Conservation (phyloP, 2,329 filamentous ascomycete genomes). For the Aspergillus amoenus region DNA sequence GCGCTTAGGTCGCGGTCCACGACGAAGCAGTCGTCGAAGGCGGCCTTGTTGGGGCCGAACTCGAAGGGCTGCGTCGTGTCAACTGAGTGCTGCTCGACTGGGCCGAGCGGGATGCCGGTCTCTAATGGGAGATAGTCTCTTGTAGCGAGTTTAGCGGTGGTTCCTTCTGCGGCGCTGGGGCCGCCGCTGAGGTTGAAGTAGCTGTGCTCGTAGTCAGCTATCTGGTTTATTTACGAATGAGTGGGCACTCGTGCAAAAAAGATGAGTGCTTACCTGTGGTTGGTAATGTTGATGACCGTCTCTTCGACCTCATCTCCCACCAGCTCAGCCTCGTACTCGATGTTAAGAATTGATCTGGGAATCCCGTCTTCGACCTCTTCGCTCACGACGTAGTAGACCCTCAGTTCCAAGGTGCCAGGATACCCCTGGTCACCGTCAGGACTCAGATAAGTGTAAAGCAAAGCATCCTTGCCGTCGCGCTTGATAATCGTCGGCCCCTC, state of each 20-base stretch:
- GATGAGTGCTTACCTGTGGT: constrained; percentile 68
- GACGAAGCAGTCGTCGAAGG: constrained; percentile 90
- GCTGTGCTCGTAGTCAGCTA: constrained; percentile 33
- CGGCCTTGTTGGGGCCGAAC: constrained; percentile 68
- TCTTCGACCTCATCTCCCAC: constrained; percentile 75
- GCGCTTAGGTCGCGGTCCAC: constrained; percentile 61
- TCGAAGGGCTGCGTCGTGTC: constrained; percentile 67
- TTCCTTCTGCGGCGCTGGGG: constrained; percentile 60
- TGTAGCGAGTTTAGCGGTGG: constrained; percentile 58
- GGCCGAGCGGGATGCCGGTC: constrained; percentile 70
- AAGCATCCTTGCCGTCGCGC: constrained; percentile 61
- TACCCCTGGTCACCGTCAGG: constrained; percentile 85
- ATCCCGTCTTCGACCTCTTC: constrained; percentile 61
- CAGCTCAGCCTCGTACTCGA: constrained; percentile 87
- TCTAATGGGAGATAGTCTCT: constrained; percentile 73
- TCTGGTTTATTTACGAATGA: neutral
- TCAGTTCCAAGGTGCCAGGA: constrained; percentile 78
- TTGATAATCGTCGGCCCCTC: constrained; percentile 57
- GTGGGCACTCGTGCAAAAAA: neutral
- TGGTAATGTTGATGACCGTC: constrained; percentile 89
- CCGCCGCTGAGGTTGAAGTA: constrained; percentile 66
- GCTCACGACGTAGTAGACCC: constrained; percentile 74
- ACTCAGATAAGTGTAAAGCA: constrained; percentile 66
- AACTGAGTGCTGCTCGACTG: constrained; percentile 62
- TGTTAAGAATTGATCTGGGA: constrained; percentile 70